Base-by-base conservation (phyloP, 1,139 yeast species). In the Pichia norvegensis region DNA sequence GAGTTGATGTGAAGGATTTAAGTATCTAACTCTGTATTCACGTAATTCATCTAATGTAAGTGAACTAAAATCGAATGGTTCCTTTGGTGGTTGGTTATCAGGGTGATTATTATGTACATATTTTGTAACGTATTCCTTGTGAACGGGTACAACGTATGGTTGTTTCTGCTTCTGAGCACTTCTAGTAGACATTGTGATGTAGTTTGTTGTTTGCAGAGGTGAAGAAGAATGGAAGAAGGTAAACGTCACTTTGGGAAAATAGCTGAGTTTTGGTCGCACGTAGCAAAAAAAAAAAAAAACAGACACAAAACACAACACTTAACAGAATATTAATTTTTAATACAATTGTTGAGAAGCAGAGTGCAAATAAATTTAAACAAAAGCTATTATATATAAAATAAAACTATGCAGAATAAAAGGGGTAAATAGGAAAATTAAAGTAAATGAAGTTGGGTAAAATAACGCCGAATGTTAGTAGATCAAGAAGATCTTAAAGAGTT, bases 71-170 rank as follows among this genome's bases (percentile, higher is more conserved):
- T 84, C 87, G 46, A 83, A 61, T 0, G 85, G 81, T 42, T 75
- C 73, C 1, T 65, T 61, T 23, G 64, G 64, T 1, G 73, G 71
- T 45, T 61, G 59, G 55, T 79, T 84, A 38, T 74, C 68, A 1
- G 84, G 84, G 0, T 85, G 85, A 56, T 80, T 79, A 11, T 82
- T 74, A 57, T 79, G 71, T 41, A 80, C 78, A 54, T 79, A 83
- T 52, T 74, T 76, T 21, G 78, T 69, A 11, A 80, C 63, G 46
- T 67, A 76, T 52, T 76, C 79, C 53, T 78, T 82, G 52, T 79
- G 85, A 2, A 81, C 79, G 36, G 78, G 81, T 35, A 73, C 74
- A 0, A 77, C 33, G 25, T 50, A 48, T 8, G 55, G 52, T 23
- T 31, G 48, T 25, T 52, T 52, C 14, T 40, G 46, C 35, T 52